phyloP scores from a whole-genome alignment of 2,329 filamentous ascomycete species.

The Chaetomium sp. region DNA sequence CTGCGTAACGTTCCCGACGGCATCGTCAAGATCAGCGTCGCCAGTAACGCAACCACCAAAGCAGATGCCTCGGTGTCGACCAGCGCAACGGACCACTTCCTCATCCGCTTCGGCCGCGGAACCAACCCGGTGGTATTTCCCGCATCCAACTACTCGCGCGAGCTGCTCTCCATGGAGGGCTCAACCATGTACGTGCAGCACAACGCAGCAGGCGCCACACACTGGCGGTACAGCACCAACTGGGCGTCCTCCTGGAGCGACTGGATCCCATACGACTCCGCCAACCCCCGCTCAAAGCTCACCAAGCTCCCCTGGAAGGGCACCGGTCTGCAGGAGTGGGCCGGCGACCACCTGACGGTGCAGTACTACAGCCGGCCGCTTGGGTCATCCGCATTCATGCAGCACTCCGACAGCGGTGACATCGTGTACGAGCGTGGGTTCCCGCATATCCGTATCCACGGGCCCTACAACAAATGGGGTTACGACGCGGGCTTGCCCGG shows the following conservation, averaged over 20 bases:
- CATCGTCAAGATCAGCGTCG: slow-evolving; percentile 51
- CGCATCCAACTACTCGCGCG: slow-evolving; percentile 51
- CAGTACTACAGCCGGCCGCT: slow-evolving; percentile 57
- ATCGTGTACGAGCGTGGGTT: slow-evolving; percentile 42
- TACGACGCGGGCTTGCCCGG: slow-evolving; percentile 55
- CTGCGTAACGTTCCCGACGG: slow-evolving; percentile 54
- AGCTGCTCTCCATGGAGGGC: slow-evolving; percentile 38
- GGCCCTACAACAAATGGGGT: slow-evolving; percentile 57
- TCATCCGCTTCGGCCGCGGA: slow-evolving; percentile 51
- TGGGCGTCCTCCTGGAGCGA: slow-evolving; percentile 52
- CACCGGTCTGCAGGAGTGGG: slow-evolving; percentile 51
- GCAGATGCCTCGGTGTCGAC: slow-evolving; percentile 7
- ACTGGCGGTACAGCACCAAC: slow-evolving; percentile 56
- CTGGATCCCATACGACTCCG: background rate
- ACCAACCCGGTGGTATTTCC: slow-evolving; percentile 57
- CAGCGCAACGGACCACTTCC: slow-evolving; percentile 50
- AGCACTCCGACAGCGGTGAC: slow-evolving; percentile 48
- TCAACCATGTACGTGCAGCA: slow-evolving; percentile 46
- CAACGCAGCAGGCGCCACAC: slow-evolving; percentile 53
- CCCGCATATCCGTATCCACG: slow-evolving; percentile 57
- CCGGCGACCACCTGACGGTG: slow-evolving; percentile 54
- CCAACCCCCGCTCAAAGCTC: background rate
- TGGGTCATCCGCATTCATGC: slow-evolving; percentile 53
- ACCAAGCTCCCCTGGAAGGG: slow-evolving; percentile 51
- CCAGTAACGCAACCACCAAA: slow-evolving; percentile 39